phyloP scores from a whole-genome alignment of 257 asterid genomes.

The Cinchona pubescens region DNA sequence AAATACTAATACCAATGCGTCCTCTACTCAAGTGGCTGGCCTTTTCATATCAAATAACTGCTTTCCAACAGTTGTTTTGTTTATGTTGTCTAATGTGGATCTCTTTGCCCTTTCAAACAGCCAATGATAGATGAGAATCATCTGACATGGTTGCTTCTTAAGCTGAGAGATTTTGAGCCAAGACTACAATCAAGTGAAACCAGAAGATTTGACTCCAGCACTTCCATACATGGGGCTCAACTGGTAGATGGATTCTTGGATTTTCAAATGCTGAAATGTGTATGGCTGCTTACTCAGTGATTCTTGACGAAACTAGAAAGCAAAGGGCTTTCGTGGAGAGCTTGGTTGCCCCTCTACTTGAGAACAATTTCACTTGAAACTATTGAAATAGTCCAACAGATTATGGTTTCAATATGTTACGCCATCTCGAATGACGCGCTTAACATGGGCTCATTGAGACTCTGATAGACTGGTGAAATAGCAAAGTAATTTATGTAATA shows the following conservation, averaged over 20 bases:
- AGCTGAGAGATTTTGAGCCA: constrained; percentile 22
- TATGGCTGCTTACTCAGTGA: constrained; percentile 11
- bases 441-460: no score
- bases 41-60: neutral
- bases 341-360: constrained; percentile 11
- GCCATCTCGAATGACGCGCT: neutral
- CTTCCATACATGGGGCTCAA: neutral
- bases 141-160: constrained; percentile 24
- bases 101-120: constrained; percentile 11
- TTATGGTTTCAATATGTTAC: neutral
- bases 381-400: neutral
- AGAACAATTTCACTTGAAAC: neutral
- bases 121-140: constrained; percentile 23
- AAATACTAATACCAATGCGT: neutral
- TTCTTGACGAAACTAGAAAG: constrained; percentile 18
- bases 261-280: constrained; percentile 11
- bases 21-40: neutral
- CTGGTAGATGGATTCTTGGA: constrained; percentile 26
- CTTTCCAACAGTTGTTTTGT: neutral
- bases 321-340: constrained; percentile 17
- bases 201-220: neutral
- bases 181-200: neutral
- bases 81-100: neutral
- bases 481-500: no score
- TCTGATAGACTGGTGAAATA: no score